These are phyloP conservation scores for Rhodotorula mucilaginosa DNA, from an alignment of 1,284 basidiomycete genomes.

Conservation along the genomic window DNA sequence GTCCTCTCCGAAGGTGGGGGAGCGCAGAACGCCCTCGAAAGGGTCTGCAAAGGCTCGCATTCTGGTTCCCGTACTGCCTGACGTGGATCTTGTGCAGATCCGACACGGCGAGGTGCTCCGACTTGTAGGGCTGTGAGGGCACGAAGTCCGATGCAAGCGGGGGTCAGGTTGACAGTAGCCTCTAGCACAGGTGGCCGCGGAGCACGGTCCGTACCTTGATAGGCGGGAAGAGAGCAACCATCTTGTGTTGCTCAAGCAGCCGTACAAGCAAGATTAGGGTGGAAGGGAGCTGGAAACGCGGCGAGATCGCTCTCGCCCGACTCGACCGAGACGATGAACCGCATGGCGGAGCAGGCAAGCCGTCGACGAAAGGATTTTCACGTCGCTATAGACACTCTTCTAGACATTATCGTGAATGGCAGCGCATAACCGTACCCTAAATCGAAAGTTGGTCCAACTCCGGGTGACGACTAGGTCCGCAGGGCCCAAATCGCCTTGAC, in stretches of 20 bases:
- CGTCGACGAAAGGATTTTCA: no score
- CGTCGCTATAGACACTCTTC: no score
- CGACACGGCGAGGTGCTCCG: constrained; percentile 39
- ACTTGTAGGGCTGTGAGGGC: constrained; percentile 31
- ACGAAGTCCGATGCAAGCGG: background rate
- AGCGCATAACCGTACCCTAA: no score
- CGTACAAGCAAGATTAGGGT: background rate
- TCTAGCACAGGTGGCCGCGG: background rate
- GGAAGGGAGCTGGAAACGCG: background rate
- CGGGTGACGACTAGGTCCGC: constrained; percentile 2
- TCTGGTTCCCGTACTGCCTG: constrained; percentile 42
- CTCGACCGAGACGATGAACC: background rate
- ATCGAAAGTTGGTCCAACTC: no score
- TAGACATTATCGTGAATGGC: no score
- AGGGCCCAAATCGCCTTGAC: constrained; percentile 34
- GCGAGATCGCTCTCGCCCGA: background rate
- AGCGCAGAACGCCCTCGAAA: background rate
- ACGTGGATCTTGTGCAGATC: constrained; percentile 42
- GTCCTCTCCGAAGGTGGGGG: background rate
- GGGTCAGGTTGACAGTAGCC: background rate
- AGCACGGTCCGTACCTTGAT: constrained; percentile 19
- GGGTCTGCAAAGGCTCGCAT: background rate
- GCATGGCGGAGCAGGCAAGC: no score
- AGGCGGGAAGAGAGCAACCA: constrained; percentile 19
- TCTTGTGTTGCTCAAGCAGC: background rate